Evolutionary conservation across 2,329 filamentous ascomycete genomes (phyloP).

Genomic region (Penicillium vulpinum): DNA sequence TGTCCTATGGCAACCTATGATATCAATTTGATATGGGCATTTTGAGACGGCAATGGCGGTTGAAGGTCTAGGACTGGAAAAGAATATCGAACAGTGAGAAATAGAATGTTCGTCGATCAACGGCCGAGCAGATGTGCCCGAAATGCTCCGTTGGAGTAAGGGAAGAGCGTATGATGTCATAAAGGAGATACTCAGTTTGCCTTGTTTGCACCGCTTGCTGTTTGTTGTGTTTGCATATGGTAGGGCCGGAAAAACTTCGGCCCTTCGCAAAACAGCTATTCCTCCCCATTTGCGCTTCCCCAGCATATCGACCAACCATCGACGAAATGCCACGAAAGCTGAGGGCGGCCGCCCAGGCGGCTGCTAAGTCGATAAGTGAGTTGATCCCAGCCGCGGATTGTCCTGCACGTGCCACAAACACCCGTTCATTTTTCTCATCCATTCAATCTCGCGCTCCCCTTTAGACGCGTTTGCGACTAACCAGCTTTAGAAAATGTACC

Average conservation of each 20-base stretch:
- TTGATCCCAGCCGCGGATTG: constrained; percentile 2
- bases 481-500: constrained; percentile 42
- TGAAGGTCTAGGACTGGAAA: not conserved
- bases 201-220: not conserved
- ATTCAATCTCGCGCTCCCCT: not conserved
- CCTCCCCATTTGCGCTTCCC: constrained; percentile 6
- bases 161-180: not conserved
- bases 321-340: constrained; percentile 46
- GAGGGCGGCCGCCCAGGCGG: constrained; percentile 49
- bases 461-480: constrained; percentile 24
- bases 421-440: not conserved
- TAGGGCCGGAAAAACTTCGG: constrained; percentile 9
- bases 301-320: constrained; percentile 4
- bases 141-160: not conserved
- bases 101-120: constrained; percentile 6
- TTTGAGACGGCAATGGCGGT: constrained; percentile 6
- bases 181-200: not conserved
- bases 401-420: not conserved
- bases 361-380: constrained; percentile 49
- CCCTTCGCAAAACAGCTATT: constrained; percentile 21
- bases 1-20: constrained; percentile 1
- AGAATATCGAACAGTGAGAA: not conserved
- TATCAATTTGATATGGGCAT: not conserved
- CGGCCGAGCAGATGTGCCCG: not conserved
- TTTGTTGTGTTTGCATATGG: not conserved